A percentile compares a stretch with the other conserved stretches of the same genome.
phyloP scores from a whole-genome alignment of 352 stramenopile species.

The Phytophthora aleatoria region DNA sequence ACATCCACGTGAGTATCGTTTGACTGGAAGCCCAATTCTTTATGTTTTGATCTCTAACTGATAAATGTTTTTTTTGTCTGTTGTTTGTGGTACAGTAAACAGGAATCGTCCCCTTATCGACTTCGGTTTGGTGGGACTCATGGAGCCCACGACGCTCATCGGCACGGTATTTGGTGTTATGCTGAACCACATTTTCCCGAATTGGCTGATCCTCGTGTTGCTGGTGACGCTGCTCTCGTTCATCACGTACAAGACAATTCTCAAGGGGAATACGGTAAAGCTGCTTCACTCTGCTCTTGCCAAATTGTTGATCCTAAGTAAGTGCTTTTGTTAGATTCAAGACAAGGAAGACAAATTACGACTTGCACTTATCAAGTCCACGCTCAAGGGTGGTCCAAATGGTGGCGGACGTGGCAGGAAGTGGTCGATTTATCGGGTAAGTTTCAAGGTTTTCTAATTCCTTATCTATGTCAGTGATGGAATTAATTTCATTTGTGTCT shows the following conservation, averaged over 20 bases:
- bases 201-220: slow-evolving; percentile 78
- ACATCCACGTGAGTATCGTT: slow-evolving; percentile 77
- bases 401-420: slow-evolving; percentile 44
- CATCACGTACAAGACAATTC: slow-evolving; percentile 67
- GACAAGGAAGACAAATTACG: slow-evolving; percentile 53
- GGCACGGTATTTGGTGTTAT: slow-evolving; percentile 78
- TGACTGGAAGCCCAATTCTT: background rate
- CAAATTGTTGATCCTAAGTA: background rate
- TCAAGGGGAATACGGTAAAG: slow-evolving; percentile 67
- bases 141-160: slow-evolving; percentile 93
- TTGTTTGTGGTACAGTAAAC: slow-evolving; percentile 35
- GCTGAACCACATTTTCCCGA: slow-evolving; percentile 77
- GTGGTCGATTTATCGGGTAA: slow-evolving; percentile 70
- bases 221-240: slow-evolving; percentile 68
- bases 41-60: no score
- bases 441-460: background rate
- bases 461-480: background rate
- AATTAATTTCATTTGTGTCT: background rate
- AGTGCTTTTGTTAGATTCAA: slow-evolving; percentile 38
- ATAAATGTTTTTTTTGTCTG: no score
- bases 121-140: slow-evolving; percentile 96
- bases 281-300: background rate
- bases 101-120: slow-evolving; percentile 94
- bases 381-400: slow-evolving; percentile 46
- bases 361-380: slow-evolving; percentile 46